Evolutionary conservation across 768 basidiomycete genomes (phyloP), one percentile per base, ranked within the genome.

Genomic region (Termitomyces bulborhizus): DNA sequence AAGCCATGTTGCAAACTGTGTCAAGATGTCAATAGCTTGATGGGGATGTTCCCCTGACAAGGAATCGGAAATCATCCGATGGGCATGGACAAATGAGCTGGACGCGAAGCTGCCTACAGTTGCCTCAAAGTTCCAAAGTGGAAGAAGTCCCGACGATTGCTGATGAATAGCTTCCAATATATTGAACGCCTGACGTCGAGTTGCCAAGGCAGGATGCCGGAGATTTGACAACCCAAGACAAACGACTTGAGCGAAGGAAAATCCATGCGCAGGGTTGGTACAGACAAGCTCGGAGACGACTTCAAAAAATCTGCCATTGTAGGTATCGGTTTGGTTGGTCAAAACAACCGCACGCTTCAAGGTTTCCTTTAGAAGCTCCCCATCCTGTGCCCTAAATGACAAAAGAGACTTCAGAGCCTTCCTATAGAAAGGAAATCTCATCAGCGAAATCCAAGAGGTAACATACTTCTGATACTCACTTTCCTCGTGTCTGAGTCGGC

Each of bases 151-250:
- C n/a, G 79, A 76, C 4, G 77, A 76, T 57, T 85, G 83, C 32
- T 84, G 79, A 60, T 92, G 87, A 46, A 87, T 78, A 29, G 78
- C 76, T 58, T 89, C 88, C 18, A 95, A 73, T 62, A 92, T 81
- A 60, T 84, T 77, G 68, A 94, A 89, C 1, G 95, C 87, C 44
- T 80, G 80, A n/a, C 79, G 78, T 11, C 94, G 85, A 46, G 87
- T 82, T 18, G 75, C 71, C 7, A 76, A 59, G 24, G 80, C 75
- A 3, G 83, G 79, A 66, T 95, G 88, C 32, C 89, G 86, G 9
- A 98, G 78, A 69, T 97, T 97, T 18, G 89, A 85, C 18, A 97
- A 71, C 2, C 87, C 89, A 13, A 96, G 75, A 62, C 85, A 92
- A 24, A 82, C 78, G 13, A 83, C 73, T 64, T 96, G 92, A 26